Evolutionary conservation across 306 rosid species (phyloP).

Genomic region (Purshia tridentata): DNA sequence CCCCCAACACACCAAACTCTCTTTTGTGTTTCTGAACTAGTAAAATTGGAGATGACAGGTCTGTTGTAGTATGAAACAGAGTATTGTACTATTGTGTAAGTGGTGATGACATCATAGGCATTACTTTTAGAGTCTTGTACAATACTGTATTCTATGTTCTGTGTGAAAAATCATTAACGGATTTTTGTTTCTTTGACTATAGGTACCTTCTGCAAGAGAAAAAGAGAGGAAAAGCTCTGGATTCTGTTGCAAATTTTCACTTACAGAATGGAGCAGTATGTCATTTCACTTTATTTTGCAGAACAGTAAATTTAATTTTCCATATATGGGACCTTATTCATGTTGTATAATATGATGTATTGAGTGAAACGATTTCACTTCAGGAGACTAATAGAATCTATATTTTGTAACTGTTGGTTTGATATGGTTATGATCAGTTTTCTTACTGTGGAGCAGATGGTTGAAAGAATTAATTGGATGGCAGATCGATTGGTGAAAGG

Average conservation of each 20-base stretch:
- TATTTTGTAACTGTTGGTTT: background rate
- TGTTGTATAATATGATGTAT: background rate
- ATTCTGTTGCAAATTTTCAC: constrained; percentile 94
- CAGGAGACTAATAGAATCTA: background rate
- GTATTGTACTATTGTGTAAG: constrained; percentile 13
- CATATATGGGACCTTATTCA: background rate
- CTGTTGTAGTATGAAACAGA: constrained; percentile 18
- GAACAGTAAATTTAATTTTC: constrained; percentile 19
- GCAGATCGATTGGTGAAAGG: constrained; percentile 83
- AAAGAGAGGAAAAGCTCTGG: constrained; percentile 96
- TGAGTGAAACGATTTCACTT: background rate
- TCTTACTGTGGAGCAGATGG: constrained; percentile 60
- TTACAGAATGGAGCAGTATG: constrained; percentile 98
- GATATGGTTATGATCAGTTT: constrained; percentile 2
- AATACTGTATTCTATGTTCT: constrained; percentile 9
- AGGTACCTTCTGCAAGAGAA: constrained; percentile 96
- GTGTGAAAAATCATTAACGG: constrained; percentile 1
- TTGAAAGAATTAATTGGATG: constrained; percentile 91
- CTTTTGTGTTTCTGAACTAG: background rate
- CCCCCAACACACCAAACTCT: too few relatives aligned
- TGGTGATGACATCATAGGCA: constrained; percentile 14
- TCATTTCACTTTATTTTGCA: constrained; percentile 13
- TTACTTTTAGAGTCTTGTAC: constrained; percentile 11
- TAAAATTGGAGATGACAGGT: background rate
- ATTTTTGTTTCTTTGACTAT: constrained; percentile 20